These are phyloP conservation scores for Lentinula edodes DNA, from an alignment of 768 basidiomycete genomes.

Conservation along the genomic window DNA sequence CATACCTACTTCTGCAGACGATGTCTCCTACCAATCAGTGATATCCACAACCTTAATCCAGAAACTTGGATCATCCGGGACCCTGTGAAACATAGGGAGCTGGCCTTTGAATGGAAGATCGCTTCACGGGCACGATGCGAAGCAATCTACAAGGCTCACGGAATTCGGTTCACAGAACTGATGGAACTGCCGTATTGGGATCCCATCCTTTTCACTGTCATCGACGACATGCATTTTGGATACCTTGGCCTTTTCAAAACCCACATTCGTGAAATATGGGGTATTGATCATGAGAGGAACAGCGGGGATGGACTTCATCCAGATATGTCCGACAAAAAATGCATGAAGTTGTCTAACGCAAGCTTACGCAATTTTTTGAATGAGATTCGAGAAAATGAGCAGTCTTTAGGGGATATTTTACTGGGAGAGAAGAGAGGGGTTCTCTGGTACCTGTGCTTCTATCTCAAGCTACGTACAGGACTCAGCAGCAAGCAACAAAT, in stretches of 20 bases:
- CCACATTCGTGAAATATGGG: slow-evolving; percentile 19
- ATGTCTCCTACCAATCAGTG: neutral
- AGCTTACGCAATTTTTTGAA: neutral
- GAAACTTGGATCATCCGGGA: slow-evolving; percentile 10
- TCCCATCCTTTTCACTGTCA: slow-evolving; percentile 17
- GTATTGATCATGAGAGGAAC: slow-evolving; percentile 8
- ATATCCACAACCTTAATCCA: slow-evolving; percentile 14
- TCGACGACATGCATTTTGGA: slow-evolving; percentile 15
- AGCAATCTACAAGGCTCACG: slow-evolving; percentile 13
- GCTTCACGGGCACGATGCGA: slow-evolving; percentile 9
- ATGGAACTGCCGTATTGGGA: slow-evolving; percentile 30
- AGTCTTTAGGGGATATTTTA: neutral
- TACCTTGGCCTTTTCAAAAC: slow-evolving; percentile 19
- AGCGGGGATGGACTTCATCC: neutral
- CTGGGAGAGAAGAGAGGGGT: neutral
- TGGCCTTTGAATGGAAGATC: slow-evolving; percentile 14
- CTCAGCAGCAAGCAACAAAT: neutral
- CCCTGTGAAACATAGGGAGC: slow-evolving; percentile 7
- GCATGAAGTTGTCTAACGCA: neutral
- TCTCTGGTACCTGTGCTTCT: neutral
- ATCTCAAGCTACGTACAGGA: neutral
- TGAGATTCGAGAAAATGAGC: neutral
- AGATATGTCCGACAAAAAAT: neutral
- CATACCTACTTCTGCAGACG: neutral
- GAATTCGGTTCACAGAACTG: slow-evolving; percentile 23